A percentile compares a stretch with the other conserved stretches of the same genome.
phyloP scores from a whole-genome alignment of 805 yeast species.

The Blastobotrys attinorum region DNA sequence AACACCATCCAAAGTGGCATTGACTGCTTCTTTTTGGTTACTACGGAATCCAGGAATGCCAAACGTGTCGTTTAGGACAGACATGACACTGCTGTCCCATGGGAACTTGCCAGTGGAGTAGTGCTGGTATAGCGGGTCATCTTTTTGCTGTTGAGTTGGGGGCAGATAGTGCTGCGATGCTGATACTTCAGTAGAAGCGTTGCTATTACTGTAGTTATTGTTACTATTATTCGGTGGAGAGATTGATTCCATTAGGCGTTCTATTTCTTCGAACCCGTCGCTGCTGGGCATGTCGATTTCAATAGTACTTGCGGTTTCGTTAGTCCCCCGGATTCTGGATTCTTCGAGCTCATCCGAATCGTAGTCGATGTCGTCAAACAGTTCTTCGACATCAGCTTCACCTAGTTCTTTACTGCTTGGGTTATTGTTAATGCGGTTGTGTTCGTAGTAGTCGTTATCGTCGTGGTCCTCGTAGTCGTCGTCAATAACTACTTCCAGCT shows the following conservation, averaged over 20 bases:
- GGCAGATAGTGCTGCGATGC: background rate
- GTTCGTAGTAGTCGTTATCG: too few relatives aligned
- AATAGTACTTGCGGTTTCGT: background rate
- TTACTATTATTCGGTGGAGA: too few relatives aligned
- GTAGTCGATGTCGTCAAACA: background rate
- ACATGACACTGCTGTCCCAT: conserved; percentile 66
- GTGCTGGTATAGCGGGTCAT: background rate
- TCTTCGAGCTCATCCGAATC: too few relatives aligned
- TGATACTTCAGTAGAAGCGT: background rate
- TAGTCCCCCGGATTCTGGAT: too few relatives aligned
- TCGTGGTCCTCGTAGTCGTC: background rate
- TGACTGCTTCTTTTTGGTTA: conserved; percentile 81
- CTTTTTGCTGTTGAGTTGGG: background rate
- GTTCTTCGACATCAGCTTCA: background rate
- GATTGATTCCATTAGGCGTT: background rate
- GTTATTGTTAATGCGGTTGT: too few relatives aligned
- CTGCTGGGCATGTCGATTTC: too few relatives aligned
- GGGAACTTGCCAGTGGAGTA: conserved; percentile 17
- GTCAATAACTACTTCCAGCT: background rate
- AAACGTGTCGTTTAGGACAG: conserved; percentile 51
- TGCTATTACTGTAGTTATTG: too few relatives aligned
- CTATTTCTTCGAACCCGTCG: background rate
- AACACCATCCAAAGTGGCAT: conserved; percentile 60
- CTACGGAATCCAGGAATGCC: conserved; percentile 60
- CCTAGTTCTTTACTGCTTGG: background rate